Percentiles rank a stretch among this genome's conserved stretches.
These are phyloP conservation scores for Magnusiomyces paraingens DNA, from an alignment of 1,139 yeast genomes.

Conservation along the genomic window DNA sequence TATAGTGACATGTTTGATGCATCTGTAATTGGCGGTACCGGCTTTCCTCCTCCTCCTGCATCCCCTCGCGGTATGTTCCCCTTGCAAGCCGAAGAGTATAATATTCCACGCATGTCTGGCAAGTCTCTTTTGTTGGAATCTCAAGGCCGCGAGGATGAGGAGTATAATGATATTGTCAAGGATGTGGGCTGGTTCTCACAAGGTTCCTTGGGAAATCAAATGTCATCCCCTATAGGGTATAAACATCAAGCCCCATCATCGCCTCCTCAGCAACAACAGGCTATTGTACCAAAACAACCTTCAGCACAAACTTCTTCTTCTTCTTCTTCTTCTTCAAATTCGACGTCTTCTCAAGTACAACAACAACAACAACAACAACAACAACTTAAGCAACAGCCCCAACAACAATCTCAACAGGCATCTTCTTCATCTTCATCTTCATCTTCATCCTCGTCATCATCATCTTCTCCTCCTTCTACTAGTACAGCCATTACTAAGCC, in stretches of 20 bases:
- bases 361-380: neutral
- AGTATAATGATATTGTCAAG: constrained; percentile 29
- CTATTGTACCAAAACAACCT: too few relatives aligned
- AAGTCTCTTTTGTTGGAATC: constrained; percentile 30
- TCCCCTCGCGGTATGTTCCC: constrained; percentile 28
- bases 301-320: too few relatives aligned
- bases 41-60: neutral
- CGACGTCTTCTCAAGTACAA: too few relatives aligned
- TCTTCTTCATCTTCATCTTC: neutral
- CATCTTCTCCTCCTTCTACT: neutral
- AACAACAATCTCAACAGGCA: neutral
- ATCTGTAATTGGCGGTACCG: too few relatives aligned
- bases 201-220: constrained; percentile 12
- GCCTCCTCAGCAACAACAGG: too few relatives aligned
- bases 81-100: constrained; percentile 13
- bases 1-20: too few relatives aligned
- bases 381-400: too few relatives aligned
- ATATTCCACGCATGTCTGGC: constrained; percentile 21
- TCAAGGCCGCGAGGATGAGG: constrained; percentile 29
- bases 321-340: too few relatives aligned
- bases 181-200: constrained; percentile 26
- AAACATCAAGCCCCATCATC: neutral
- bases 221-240: constrained; percentile 41
- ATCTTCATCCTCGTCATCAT: neutral
- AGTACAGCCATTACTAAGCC: neutral